Percentiles rank a stretch among this genome's conserved stretches.
Conservation (phyloP, 169 alveolate genomes). For the Eimeria praecox region DNA sequence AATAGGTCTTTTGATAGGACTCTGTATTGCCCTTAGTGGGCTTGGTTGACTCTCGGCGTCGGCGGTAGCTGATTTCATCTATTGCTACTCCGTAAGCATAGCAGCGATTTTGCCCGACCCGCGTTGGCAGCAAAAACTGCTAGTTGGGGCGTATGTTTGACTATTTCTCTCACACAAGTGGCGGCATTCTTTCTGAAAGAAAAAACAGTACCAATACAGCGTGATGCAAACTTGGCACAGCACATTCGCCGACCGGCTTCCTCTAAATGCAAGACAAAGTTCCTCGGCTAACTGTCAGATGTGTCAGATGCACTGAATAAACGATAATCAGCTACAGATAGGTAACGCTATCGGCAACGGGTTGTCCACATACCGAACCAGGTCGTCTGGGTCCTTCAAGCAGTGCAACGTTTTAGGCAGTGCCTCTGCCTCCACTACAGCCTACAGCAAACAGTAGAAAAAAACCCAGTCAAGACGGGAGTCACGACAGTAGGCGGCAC, state of each 20-base stretch:
- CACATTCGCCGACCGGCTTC: not conserved
- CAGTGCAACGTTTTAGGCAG: constrained; percentile 95
- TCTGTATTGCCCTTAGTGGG: no score
- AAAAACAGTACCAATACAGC: not conserved
- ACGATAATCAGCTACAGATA: not conserved
- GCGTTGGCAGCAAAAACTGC: constrained; percentile 94
- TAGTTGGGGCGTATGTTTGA: constrained; percentile 93
- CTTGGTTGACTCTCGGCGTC: no score
- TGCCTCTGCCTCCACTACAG: constrained; percentile 95
- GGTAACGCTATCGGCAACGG: not conserved
- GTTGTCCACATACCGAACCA: constrained; percentile 47
- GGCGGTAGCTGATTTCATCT: not conserved
- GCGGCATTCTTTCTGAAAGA: constrained; percentile 95
- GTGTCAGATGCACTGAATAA: not conserved
- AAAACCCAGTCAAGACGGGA: no score
- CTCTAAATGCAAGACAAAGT: not conserved
- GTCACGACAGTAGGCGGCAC: no score
- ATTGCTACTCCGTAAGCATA: not conserved
- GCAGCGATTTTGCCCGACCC: constrained; percentile 24
- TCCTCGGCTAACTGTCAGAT: not conserved
- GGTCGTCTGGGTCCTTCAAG: constrained; percentile 92
- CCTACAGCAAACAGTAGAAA: constrained; percentile 2
- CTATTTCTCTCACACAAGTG: constrained; percentile 96
- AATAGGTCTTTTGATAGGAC: not conserved
- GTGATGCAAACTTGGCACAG: not conserved